These are phyloP conservation scores for Aspergillus cejpii DNA, from an alignment of 2,329 filamentous ascomycete species.

Conservation along the genomic window DNA sequence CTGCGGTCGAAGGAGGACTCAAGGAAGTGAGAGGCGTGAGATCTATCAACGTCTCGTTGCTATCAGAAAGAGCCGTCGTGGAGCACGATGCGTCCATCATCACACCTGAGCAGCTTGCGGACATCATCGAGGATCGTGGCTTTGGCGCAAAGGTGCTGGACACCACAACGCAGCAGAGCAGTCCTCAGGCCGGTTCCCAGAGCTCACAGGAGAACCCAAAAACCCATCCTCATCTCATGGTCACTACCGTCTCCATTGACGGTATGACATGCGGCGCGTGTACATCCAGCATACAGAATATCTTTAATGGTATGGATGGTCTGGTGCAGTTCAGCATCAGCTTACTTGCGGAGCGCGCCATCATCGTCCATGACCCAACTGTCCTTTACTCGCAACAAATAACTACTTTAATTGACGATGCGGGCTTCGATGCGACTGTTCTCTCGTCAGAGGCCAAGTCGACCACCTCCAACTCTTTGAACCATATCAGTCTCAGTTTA, in stretches of 20 bases:
- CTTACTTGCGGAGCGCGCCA: slow-evolving; percentile 82
- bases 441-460: slow-evolving; percentile 64
- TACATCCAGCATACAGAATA: slow-evolving; percentile 81
- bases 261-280: slow-evolving; percentile 98
- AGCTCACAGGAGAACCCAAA: slow-evolving; percentile 29
- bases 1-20: slow-evolving; percentile 74
- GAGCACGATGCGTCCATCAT: slow-evolving; percentile 62
- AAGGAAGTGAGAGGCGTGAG: slow-evolving; percentile 66
- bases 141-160: slow-evolving; percentile 76
- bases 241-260: slow-evolving; percentile 80
- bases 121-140: slow-evolving; percentile 61
- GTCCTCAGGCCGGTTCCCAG: slow-evolving; percentile 28
- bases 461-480: slow-evolving; percentile 49
- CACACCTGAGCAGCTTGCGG: slow-evolving; percentile 49
- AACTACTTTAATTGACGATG: slow-evolving; percentile 75
- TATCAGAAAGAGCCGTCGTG: slow-evolving; percentile 78
- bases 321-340: slow-evolving; percentile 90
- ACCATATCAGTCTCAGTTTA: slow-evolving; percentile 70
- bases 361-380: slow-evolving; percentile 72
- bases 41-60: slow-evolving; percentile 71
- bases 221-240: slow-evolving; percentile 44
- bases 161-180: slow-evolving; percentile 46
- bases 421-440: slow-evolving; percentile 80
- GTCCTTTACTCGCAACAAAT: slow-evolving; percentile 69
- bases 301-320: slow-evolving; percentile 70